Percentiles rank a stretch among this genome's conserved stretches.
phyloP scores from a whole-genome alignment of 495 filamentous ascomycete species.

The Bacidia rubella region DNA sequence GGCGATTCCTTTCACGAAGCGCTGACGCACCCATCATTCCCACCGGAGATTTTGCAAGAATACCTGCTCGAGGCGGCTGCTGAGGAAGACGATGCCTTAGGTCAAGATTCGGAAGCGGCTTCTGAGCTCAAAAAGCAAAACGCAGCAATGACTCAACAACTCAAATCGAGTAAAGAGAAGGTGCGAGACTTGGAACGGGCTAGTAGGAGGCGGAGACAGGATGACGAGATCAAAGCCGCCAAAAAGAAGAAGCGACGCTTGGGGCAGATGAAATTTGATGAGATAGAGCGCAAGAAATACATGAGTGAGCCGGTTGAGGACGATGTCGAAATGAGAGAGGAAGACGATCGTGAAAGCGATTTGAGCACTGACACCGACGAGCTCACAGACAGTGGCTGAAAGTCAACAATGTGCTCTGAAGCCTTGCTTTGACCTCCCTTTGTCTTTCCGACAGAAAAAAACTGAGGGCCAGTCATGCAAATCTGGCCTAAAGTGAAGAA shows the following conservation, averaged over 20 bases:
- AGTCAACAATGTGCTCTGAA: not conserved
- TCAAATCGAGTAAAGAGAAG: slow-evolving; percentile 9
- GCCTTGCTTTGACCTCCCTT: not conserved
- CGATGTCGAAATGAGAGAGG: slow-evolving; percentile 11
- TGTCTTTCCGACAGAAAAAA: too few relatives aligned
- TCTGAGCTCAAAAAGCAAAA: slow-evolving; percentile 12
- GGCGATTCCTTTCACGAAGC: slow-evolving; percentile 32
- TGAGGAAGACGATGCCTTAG: not conserved
- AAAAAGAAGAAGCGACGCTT: slow-evolving; percentile 24
- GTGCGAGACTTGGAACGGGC: slow-evolving; percentile 21
- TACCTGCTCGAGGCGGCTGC: slow-evolving; percentile 42
- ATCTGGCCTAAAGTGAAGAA: too few relatives aligned
- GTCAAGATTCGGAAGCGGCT: slow-evolving; percentile 7
- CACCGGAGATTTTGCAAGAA: slow-evolving; percentile 40
- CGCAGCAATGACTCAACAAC: slow-evolving; percentile 6
- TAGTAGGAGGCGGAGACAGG: slow-evolving; percentile 23
- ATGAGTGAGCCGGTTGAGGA: slow-evolving; percentile 15
- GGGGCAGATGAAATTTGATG: slow-evolving; percentile 14
- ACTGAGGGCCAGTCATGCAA: too few relatives aligned
- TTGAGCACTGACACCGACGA: slow-evolving; percentile 19
- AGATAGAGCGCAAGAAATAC: slow-evolving; percentile 14
- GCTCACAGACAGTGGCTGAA: slow-evolving; percentile 15
- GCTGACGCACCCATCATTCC: slow-evolving; percentile 34
- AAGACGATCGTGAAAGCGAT: slow-evolving; percentile 13
- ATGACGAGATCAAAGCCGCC: slow-evolving; percentile 23